Evolutionary conservation across 345 rosid genomes (phyloP), one percentile per base, ranked within the genome.

Genomic region (Rhizophora apiculata): DNA sequence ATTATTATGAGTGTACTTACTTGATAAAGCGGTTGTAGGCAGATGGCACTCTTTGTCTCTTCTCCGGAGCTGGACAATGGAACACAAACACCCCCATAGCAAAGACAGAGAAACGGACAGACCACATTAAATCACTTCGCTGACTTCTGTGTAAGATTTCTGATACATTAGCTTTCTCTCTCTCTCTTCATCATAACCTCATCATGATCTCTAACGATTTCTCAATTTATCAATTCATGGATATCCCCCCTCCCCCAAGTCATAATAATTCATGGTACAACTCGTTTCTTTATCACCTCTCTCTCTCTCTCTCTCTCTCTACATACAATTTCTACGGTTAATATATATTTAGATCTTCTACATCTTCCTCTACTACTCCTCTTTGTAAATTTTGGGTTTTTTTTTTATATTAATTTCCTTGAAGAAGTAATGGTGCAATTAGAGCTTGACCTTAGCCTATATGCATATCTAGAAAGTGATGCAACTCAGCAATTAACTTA

Each of bases 21-120:
- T 96, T 96, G 88, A 96, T 92, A 86, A 96, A 96, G 83, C 99
- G 92, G 83, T 96, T 96, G 87, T 96, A 96, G 68, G 99, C 99
- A 64, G 99, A 96, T 74, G 99, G 99, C 82, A 92, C 97, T 88
- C 99, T 87, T 84, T 89, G 97, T 84, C 99, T 84, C 86, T 96
- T 96, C 88, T 90, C 97, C 60, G 98, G 98, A 77, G 97, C 99
- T 96, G 97, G 81, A 81, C 76, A 79, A 39, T 60, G 70, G 60
- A 75, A 64, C 75, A 74, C 68, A 74, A 75, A 64, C 73, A 76
- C 68, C 73, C 71, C 80, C 82, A 84, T 67, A 81, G 34, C 83
- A 70, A 65, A 72, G 75, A 77, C 83, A 80, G 75, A 81, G 46
- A 78, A 82, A 68, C 65, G 73, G 80, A 81, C 86, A 83, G 76